These are phyloP conservation scores for Hygrophila difformis DNA, from an alignment of 257 asterid species.

Conservation along the genomic window DNA sequence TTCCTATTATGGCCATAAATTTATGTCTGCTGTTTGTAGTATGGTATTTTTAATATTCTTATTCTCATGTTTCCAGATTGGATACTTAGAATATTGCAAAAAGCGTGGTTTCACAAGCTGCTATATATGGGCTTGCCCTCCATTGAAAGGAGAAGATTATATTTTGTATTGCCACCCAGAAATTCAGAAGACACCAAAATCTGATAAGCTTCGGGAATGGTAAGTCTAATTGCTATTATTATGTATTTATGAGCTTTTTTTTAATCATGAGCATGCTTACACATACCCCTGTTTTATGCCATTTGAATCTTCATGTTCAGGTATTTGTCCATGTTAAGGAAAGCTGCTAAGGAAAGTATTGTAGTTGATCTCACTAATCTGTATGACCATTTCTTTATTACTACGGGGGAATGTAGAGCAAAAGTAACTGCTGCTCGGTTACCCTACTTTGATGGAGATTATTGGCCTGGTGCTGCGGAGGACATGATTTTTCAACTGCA, in stretches of 20 bases:
- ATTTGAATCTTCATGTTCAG: conserved; percentile 42
- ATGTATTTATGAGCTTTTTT: conserved; percentile 9
- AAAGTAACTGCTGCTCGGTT: conserved; percentile 89
- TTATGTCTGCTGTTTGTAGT: conserved; percentile 7
- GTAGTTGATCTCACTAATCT: conserved; percentile 84
- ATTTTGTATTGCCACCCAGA: conserved; percentile 98
- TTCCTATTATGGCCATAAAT: conserved; percentile 1
- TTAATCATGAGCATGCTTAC: conserved; percentile 4
- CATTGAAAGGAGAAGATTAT: conserved; percentile 92
- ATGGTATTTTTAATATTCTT: conserved; percentile 11
- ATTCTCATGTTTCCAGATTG: conserved; percentile 46
- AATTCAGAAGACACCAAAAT: conserved; percentile 96
- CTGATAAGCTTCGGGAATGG: conserved; percentile 98
- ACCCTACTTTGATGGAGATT: conserved; percentile 97
- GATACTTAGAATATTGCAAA: conserved; percentile 91
- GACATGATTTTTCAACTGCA: conserved; percentile 84
- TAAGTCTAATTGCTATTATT: conserved; percentile 27
- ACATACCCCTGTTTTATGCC: conserved; percentile 11
- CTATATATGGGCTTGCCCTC: conserved; percentile 99
- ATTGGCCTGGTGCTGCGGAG: conserved; percentile 99
- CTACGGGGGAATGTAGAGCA: conserved; percentile 81
- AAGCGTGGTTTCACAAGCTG: conserved; percentile 91
- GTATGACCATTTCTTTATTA: conserved; percentile 79
- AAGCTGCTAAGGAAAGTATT: conserved; percentile 74
- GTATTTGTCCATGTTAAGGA: conserved; percentile 88